Base-by-base conservation (phyloP, 306 rosid genomes). In the Aeschynomene evenia region DNA sequence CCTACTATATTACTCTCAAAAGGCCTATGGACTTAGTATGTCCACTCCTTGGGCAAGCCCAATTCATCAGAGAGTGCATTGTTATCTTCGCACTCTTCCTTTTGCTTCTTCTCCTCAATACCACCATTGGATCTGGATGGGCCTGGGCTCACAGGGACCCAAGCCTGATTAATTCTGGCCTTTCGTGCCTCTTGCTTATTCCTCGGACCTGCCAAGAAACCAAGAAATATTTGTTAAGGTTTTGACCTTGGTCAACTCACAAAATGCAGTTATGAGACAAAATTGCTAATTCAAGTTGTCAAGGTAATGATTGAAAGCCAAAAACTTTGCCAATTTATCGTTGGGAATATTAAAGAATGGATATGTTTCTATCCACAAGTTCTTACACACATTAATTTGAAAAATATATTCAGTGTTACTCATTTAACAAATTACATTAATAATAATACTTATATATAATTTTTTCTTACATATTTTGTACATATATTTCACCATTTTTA, bases 41-140 rank as follows among this genome's bases (percentile, higher is more conserved):
- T 24, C 74, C 70, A 71, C 29, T 71, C 61, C 8, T 21, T 39
- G 5, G 70, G 70, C 34, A 62, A 39, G 22, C 63, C 64, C 13
- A 73, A 22, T 14, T 28, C 63, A n/a, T n/a, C 18, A 55, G 1
- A 51, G 26, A 36, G 1, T 56, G 40, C n/a, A n/a, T n/a, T 16
- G 22, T 19, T 0, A 14, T 10, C 5, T 23, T n/a, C n/a, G n/a
- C n/a, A n/a, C n/a, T n/a, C n/a, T n/a, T n/a, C n/a, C 54, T 24
- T 36, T 3, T 45, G 40, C 63, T 22, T 10, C 19, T n/a, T 54
- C 20, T 10, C 34, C 10, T n/a, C n/a, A n/a, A 5, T 13, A 15
- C 40, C 53, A n/a, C n/a, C 13, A 21, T 42, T 40, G 31, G 0
- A 50, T 15, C 31, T 34, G 11, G 28, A 73, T 1, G 18, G 3